phyloP scores from a whole-genome alignment of 225 moss, liverwort and hornwort species.

The Pseudisothecium myosuroides region DNA sequence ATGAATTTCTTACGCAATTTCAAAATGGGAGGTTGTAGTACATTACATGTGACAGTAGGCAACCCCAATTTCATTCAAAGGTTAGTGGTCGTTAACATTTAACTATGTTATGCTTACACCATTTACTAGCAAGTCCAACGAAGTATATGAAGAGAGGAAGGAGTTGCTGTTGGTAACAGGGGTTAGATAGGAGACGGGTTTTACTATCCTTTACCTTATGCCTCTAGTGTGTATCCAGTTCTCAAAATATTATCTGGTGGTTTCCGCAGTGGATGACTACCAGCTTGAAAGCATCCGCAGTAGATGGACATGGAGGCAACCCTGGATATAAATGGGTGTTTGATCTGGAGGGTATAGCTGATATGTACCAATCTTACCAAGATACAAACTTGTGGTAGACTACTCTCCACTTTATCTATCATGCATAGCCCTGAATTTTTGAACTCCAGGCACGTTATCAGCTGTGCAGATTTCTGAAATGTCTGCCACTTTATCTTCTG shows the following conservation, averaged over 20 bases:
- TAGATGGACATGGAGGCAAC: background rate
- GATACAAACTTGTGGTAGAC: constrained; percentile 78
- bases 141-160: background rate
- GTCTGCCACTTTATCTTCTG: background rate
- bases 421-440: background rate
- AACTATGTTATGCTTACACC: background rate
- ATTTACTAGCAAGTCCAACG: background rate
- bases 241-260: background rate
- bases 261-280: constrained; percentile 91
- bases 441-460: background rate
- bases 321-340: constrained; percentile 73
- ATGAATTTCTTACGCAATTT: background rate
- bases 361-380: constrained; percentile 87
- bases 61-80: background rate
- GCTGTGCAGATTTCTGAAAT: background rate
- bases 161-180: background rate
- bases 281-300: constrained; percentile 42
- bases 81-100: background rate
- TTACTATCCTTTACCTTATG: background rate
- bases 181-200: background rate
- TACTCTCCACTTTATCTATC: background rate
- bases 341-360: constrained; percentile 68
- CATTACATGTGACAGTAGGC: background rate
- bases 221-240: background rate
- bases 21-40: background rate